Conservation (phyloP, 148 eudicot genomes). For the Chenopodium berlandieri region DNA sequence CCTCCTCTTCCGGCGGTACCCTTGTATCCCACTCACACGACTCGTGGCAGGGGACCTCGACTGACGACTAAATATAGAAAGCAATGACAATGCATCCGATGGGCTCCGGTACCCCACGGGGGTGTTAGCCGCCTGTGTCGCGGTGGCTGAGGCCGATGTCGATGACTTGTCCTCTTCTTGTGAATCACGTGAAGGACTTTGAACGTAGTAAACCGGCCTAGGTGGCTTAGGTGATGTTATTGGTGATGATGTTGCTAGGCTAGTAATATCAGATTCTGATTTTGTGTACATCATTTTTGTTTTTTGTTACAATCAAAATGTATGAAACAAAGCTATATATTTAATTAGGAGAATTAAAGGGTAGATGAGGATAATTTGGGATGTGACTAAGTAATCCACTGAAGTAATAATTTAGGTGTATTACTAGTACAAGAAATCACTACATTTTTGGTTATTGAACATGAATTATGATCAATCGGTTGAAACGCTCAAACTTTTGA, state of each 20-base stretch:
- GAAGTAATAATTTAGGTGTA: background rate
- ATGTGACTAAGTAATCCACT: conserved; percentile 5
- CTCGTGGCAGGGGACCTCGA: conserved; percentile 39
- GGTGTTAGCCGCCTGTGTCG: conserved; percentile 24
- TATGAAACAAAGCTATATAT: background rate
- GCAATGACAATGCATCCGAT: conserved; percentile 35
- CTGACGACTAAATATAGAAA: conserved; percentile 28
- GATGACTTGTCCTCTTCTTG: conserved; percentile 53
- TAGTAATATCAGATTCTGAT: conserved; percentile 37
- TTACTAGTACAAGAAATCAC: background rate
- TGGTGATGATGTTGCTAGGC: conserved; percentile 35
- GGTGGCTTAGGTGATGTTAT: conserved; percentile 32
- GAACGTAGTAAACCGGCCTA: conserved; percentile 41
- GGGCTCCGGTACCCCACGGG: conserved; percentile 38
- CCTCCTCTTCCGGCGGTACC: conserved; percentile 31
- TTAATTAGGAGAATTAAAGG: background rate
- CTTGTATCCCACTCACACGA: conserved; percentile 36
- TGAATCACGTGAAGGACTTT: conserved; percentile 56
- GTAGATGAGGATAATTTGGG: conserved; percentile 14
- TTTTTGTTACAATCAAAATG: too few species aligned
- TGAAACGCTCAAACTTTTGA: conserved; percentile 35
- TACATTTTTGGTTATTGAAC: conserved; percentile 15
- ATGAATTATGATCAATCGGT: conserved; percentile 11
- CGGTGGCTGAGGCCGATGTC: conserved; percentile 27
- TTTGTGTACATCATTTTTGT: conserved; percentile 31